These are phyloP conservation scores for Phytophthora meadii DNA, from an alignment of 352 stramenopile genomes.

Conservation along the genomic window DNA sequence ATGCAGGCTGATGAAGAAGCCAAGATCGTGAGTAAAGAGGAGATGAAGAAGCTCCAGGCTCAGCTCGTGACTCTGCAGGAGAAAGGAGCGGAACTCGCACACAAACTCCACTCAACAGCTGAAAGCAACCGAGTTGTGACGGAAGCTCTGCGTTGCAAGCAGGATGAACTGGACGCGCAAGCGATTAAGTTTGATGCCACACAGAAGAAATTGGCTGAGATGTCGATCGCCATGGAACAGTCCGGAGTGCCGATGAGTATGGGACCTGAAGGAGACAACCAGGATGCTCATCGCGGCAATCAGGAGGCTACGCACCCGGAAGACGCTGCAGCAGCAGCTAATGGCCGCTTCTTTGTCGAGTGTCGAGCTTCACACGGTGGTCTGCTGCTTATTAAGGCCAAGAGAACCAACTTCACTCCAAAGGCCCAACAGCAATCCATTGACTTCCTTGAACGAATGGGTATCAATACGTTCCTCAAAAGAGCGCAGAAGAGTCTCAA, in stretches of 20 bases:
- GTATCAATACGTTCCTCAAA: slow-evolving; percentile 94
- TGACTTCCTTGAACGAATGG: slow-evolving; percentile 91
- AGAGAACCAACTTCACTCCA: slow-evolving; percentile 80
- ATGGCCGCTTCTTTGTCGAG: slow-evolving; percentile 90
- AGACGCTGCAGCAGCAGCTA: slow-evolving; percentile 62
- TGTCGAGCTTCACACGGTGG: slow-evolving; percentile 82
- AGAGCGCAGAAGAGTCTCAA: slow-evolving; percentile 93
- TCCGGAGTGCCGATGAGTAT: slow-evolving; percentile 42
- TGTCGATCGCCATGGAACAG: slow-evolving; percentile 65
- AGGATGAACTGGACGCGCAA: slow-evolving; percentile 91
- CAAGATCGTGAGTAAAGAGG: slow-evolving; percentile 93
- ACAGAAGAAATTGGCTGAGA: slow-evolving; percentile 74
- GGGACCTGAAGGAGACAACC: slow-evolving; percentile 24
- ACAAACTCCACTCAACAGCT: slow-evolving; percentile 90
- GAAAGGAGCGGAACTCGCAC: slow-evolving; percentile 88
- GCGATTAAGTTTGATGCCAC: slow-evolving; percentile 84
- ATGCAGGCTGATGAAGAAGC: slow-evolving; percentile 96
- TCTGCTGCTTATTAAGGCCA: slow-evolving; percentile 92
- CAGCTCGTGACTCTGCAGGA: slow-evolving; percentile 91
- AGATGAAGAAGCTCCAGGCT: slow-evolving; percentile 94
- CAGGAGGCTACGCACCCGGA: slow-evolving; percentile 55
- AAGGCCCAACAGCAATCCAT: slow-evolving; percentile 61
- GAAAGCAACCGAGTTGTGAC: slow-evolving; percentile 94
- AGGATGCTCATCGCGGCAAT: slow-evolving; percentile 33
- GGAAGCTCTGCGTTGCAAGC: slow-evolving; percentile 87